phyloP scores from a whole-genome alignment of 306 rosid genomes.

The Carpinus fangiana region DNA sequence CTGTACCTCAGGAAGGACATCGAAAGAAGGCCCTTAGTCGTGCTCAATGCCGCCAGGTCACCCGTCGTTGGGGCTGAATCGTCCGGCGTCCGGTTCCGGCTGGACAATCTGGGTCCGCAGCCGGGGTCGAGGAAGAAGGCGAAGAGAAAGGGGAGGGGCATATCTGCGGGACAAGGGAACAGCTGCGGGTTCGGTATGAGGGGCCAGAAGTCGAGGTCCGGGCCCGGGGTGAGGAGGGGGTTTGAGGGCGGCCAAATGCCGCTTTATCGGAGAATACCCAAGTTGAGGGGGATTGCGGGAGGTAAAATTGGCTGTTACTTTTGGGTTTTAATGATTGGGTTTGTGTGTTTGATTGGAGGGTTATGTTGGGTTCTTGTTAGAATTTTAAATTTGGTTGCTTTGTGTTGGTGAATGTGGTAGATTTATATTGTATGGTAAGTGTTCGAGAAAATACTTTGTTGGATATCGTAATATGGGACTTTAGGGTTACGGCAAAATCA shows the following conservation, averaged over 20 bases:
- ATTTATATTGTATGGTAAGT: not conserved
- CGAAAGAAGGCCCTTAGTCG: conserved; percentile 31
- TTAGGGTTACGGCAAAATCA: not conserved
- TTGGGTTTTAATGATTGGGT: not conserved
- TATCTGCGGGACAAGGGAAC: conserved; percentile 93
- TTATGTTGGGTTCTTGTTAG: not conserved
- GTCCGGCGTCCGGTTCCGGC: conserved; percentile 57
- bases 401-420: not conserved
- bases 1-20: conserved; percentile 18
- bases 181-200: conserved; percentile 99
- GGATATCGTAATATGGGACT: not conserved
- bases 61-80: conserved; percentile 10
- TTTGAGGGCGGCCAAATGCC: conserved; percentile 99
- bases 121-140: conserved; percentile 87
- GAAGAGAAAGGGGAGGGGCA: conserved; percentile 91
- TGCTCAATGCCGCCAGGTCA: conserved; percentile 28
- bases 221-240: conserved; percentile 79
- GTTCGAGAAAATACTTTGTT: not conserved
- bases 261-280: conserved; percentile 85
- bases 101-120: conserved; percentile 89
- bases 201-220: conserved; percentile 96
- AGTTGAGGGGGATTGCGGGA: conserved; percentile 92
- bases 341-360: not conserved
- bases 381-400: not conserved
- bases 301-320: conserved; percentile 39